These are phyloP conservation scores for Tylopilus subfusipes DNA, from an alignment of 768 basidiomycete genomes.

Conservation along the genomic window DNA sequence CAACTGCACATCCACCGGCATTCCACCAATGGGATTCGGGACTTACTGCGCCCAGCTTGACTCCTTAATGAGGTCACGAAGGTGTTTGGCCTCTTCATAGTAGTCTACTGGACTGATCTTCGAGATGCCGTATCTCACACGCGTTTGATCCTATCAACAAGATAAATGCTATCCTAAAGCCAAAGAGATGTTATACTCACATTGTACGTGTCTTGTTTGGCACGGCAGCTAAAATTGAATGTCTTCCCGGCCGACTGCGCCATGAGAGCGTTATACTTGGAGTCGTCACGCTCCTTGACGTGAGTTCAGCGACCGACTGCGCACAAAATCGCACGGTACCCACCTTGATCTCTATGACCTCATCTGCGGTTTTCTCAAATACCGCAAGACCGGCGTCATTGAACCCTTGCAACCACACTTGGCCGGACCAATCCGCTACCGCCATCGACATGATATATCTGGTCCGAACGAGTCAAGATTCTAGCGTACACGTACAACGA, in stretches of 20 bases:
- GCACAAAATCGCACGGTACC: neutral
- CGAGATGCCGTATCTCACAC: slow-evolving; percentile 80
- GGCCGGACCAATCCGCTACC: slow-evolving; percentile 84
- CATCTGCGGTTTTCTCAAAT: slow-evolving; percentile 76
- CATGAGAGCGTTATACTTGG: slow-evolving; percentile 55
- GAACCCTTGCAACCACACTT: slow-evolving; percentile 93
- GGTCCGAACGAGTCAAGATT: slow-evolving; percentile 1
- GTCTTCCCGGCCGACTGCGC: slow-evolving; percentile 62
- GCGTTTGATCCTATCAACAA: slow-evolving; percentile 61
- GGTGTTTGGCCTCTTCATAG: slow-evolving; percentile 55
- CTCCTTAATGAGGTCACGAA: slow-evolving; percentile 55
- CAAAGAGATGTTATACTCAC: slow-evolving; percentile 41
- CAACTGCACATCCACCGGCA: too few species aligned
- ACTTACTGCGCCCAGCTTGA: slow-evolving; percentile 50
- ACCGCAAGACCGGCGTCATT: slow-evolving; percentile 83
- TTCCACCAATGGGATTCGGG: too few species aligned
- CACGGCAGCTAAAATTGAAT: slow-evolving; percentile 82
- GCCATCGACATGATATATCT: slow-evolving; percentile 84
- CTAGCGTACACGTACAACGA: neutral
- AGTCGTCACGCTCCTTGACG: slow-evolving; percentile 55
- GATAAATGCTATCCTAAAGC: neutral
- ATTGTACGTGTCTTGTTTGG: slow-evolving; percentile 83
- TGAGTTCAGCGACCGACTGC: neutral
- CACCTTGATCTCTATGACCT: slow-evolving; percentile 73
- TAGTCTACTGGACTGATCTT: slow-evolving; percentile 66